These are phyloP conservation scores for Punica granatum DNA, from an alignment of 345 rosid species.

Conservation along the genomic window DNA sequence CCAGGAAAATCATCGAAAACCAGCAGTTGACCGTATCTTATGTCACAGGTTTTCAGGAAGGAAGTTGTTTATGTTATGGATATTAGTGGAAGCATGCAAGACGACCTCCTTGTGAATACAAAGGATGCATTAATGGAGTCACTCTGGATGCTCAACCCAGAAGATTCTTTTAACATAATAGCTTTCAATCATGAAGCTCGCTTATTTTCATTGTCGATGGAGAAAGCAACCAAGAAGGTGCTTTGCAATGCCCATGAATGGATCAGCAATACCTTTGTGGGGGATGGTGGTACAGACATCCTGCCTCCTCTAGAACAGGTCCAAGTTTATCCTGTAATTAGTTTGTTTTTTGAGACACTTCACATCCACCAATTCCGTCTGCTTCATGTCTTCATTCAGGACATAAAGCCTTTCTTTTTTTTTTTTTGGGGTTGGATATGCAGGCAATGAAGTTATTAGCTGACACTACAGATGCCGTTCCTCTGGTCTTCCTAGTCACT, in stretches of 20 bases:
- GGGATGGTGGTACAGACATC: slow-evolving; percentile 69
- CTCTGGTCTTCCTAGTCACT: slow-evolving; percentile 74
- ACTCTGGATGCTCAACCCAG: slow-evolving; percentile 40
- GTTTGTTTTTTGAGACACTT: not conserved
- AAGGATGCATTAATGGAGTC: slow-evolving; percentile 54
- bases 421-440: slow-evolving; percentile 1
- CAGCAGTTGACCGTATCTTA: not conserved
- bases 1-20: not conserved
- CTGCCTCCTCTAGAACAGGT: slow-evolving; percentile 66
- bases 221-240: slow-evolving; percentile 46
- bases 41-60: slow-evolving; percentile 51
- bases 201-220: slow-evolving; percentile 61
- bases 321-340: not conserved
- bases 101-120: slow-evolving; percentile 50
- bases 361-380: not conserved
- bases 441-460: slow-evolving; percentile 78
- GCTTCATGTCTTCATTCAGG: not conserved
- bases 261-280: slow-evolving; percentile 43
- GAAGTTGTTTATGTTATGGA: slow-evolving; percentile 75
- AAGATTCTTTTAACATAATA: slow-evolving; percentile 79
- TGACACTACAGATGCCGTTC: slow-evolving; percentile 43
- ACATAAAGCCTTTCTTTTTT: not conserved
- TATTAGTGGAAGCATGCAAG: slow-evolving; percentile 80
- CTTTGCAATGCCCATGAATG: slow-evolving; percentile 52
- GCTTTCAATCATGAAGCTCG: slow-evolving; percentile 67